Evolutionary conservation across 1,139 yeast genomes (phyloP).

Genomic region (Zygoascus meyerae): DNA sequence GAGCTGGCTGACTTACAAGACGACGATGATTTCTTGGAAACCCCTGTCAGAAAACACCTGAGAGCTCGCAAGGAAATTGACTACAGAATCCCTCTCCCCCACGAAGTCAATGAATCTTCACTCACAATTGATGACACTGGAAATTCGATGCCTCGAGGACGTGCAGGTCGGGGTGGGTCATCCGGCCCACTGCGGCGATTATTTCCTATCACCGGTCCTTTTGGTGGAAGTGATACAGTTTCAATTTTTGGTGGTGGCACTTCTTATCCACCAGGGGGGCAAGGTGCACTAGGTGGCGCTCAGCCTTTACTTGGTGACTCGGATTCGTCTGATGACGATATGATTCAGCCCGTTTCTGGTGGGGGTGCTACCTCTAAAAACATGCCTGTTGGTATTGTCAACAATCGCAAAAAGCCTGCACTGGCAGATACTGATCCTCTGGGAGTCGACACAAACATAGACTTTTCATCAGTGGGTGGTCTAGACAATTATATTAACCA

Average conservation of each 20-base stretch:
- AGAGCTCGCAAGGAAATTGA: slow-evolving; percentile 76
- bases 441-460: slow-evolving; percentile 90
- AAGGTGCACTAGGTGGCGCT: slow-evolving; percentile 21
- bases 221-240: slow-evolving; percentile 64
- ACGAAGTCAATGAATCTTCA: slow-evolving; percentile 43
- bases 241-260: slow-evolving; percentile 95
- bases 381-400: slow-evolving; percentile 19
- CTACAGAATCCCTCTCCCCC: slow-evolving; percentile 83
- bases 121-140: slow-evolving; percentile 23
- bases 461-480: slow-evolving; percentile 89
- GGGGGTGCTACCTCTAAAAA: slow-evolving; percentile 14
- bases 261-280: slow-evolving; percentile 55
- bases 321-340: slow-evolving; percentile 63
- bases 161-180: slow-evolving; percentile 20
- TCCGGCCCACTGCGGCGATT: slow-evolving; percentile 23
- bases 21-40: slow-evolving; percentile 30
- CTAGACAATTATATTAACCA: slow-evolving; percentile 85
- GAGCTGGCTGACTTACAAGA: slow-evolving; percentile 37
- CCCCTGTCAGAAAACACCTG: slow-evolving; percentile 54
- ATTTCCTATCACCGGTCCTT: slow-evolving; percentile 31
- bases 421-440: slow-evolving; percentile 92
- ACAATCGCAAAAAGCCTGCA: slow-evolving; percentile 50
- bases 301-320: slow-evolving; percentile 40
- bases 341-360: slow-evolving; percentile 12
- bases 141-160: slow-evolving; percentile 23